A percentile compares a stretch with the other conserved stretches of the same genome.
phyloP scores from a whole-genome alignment of 1,139 yeast species.

The Zygosaccharomyces sapae region DNA sequence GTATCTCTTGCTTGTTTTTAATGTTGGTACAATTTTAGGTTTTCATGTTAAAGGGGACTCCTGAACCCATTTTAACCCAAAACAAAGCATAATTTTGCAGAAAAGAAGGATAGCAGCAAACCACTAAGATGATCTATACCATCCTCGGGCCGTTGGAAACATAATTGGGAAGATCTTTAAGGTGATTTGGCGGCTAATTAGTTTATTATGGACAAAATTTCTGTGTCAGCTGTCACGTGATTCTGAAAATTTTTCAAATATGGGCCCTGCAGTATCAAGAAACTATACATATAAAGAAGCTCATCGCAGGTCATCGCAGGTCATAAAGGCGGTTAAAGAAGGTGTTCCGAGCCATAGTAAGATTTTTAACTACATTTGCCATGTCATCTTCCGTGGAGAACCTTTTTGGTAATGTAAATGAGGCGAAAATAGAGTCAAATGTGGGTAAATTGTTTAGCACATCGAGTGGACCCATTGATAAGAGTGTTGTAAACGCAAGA shows the following conservation, averaged over 20 bases:
- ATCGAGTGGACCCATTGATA: constrained; percentile 28
- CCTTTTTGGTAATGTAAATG: constrained; percentile 39
- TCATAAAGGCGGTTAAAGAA: constrained; percentile 4
- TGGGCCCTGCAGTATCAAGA: too few relatives aligned
- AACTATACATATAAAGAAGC: constrained; percentile 3
- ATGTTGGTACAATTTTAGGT: neutral
- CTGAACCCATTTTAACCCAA: neutral
- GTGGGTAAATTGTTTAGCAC: constrained; percentile 25
- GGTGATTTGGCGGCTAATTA: neutral
- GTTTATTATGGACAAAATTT: neutral
- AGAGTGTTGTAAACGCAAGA: constrained; percentile 24
- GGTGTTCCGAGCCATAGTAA: neutral
- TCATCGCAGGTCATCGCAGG: constrained; percentile 24
- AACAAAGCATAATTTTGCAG: neutral
- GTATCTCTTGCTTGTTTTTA: neutral
- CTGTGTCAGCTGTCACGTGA: constrained; percentile 1
- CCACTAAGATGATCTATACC: neutral
- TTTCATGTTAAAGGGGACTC: neutral
- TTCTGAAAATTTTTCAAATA: constrained; percentile 15
- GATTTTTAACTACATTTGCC: neutral
- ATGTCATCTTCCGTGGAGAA: constrained; percentile 42
- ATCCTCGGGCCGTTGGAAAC: neutral
- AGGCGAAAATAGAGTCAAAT: constrained; percentile 24
- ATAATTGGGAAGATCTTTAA: neutral
- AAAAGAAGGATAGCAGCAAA: too few relatives aligned